Conservation (phyloP, 345 rosid genomes). For the Cardamine occulta region DNA sequence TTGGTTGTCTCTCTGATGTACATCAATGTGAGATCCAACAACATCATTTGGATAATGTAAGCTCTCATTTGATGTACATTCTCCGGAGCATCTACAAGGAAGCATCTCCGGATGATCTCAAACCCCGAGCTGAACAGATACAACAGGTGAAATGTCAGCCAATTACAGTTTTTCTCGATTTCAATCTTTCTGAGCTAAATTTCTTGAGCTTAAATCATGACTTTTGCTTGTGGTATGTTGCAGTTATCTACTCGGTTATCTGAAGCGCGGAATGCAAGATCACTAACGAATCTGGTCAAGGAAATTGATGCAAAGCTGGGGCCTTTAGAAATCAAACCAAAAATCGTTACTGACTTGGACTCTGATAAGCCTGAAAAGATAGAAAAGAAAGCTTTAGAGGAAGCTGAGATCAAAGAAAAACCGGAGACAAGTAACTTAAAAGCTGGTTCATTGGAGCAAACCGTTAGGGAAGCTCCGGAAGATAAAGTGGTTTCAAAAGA, state of each 20-base stretch:
- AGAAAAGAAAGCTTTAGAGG: conserved; percentile 32
- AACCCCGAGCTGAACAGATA: conserved; percentile 58
- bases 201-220: background rate
- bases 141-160: conserved; percentile 49
- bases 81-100: conserved; percentile 64
- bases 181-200: conserved; percentile 8
- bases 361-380: conserved; percentile 2
- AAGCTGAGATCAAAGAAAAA: conserved; percentile 34
- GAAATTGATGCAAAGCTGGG: conserved; percentile 72
- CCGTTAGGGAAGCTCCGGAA: background rate
- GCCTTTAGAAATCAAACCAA: conserved; percentile 52
- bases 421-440: conserved; percentile 3
- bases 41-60: conserved; percentile 58
- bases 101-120: conserved; percentile 59
- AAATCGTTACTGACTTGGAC: background rate
- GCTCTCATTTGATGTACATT: conserved; percentile 62
- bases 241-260: conserved; percentile 59
- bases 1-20: conserved; percentile 68
- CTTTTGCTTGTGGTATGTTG: conserved; percentile 18
- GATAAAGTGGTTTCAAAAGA: conserved; percentile 30
- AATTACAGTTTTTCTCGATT: background rate
- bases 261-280: conserved; percentile 56
- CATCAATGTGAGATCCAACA: conserved; percentile 59
- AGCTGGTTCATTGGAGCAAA: conserved; percentile 24
- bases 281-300: conserved; percentile 59